Conservation (phyloP, 2,329 filamentous ascomycete genomes). For the Corinectria fuckeliana region DNA sequence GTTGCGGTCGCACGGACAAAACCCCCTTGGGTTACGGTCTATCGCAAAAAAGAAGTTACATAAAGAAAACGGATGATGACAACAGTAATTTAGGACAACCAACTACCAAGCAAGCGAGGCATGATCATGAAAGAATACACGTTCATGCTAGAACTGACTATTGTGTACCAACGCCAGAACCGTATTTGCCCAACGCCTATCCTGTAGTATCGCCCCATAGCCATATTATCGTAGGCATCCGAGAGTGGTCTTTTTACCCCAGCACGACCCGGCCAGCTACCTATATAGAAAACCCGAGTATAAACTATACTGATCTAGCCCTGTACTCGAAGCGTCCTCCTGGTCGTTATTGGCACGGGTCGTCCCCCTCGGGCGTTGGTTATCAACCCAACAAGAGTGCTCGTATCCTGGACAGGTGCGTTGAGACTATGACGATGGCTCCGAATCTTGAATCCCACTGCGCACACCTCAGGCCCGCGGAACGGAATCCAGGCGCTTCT, state of each 20-base stretch:
- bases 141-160: background rate
- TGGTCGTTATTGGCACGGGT: background rate
- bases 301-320: too few species aligned
- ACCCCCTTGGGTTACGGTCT: too few species aligned
- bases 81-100: background rate
- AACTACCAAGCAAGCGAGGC: background rate
- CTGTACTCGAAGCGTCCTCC: too few species aligned
- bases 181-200: background rate
- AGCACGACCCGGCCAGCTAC: background rate
- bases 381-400: background rate
- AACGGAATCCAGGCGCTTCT: background rate
- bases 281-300: too few species aligned
- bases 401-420: background rate
- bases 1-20: too few species aligned
- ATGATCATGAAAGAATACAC: background rate
- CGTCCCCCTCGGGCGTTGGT: background rate
- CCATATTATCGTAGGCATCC: background rate
- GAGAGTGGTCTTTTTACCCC: background rate
- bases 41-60: too few species aligned
- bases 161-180: background rate
- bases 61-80: too few species aligned
- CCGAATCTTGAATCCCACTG: background rate
- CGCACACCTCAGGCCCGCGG: background rate
- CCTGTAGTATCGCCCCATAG: background rate
- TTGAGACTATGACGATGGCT: too few species aligned